A percentile compares a stretch with the other conserved stretches of the same genome.
These are phyloP conservation scores for Leccinum boreale DNA, from an alignment of 768 basidiomycete genomes.

Conservation along the genomic window DNA sequence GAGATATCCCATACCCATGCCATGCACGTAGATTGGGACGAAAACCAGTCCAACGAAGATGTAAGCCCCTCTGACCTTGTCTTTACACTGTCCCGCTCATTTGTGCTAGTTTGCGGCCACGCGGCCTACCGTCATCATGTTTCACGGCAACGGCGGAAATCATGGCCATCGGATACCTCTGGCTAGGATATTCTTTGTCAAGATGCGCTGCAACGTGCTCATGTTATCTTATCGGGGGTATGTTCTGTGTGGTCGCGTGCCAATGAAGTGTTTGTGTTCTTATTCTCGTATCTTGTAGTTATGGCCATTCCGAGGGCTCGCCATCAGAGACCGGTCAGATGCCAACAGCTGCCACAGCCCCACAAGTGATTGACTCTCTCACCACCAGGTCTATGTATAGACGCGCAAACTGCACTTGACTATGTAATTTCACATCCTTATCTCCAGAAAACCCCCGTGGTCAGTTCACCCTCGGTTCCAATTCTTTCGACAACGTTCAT, in stretches of 20 bases:
- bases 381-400: conserved; percentile 65
- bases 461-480: conserved; percentile 32
- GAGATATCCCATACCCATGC: conserved; percentile 38
- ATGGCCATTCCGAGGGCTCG: conserved; percentile 83
- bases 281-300: conserved; percentile 42
- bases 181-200: conserved; percentile 74
- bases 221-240: conserved; percentile 94
- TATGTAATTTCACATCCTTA: conserved; percentile 62
- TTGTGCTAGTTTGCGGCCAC: conserved; percentile 37
- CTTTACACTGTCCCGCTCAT: not conserved
- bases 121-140: conserved; percentile 88
- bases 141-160: conserved; percentile 89
- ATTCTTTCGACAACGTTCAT: not conserved
- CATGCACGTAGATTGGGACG: conserved; percentile 33
- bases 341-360: not conserved
- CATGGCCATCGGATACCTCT: conserved; percentile 89
- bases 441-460: conserved; percentile 65
- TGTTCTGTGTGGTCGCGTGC: conserved; percentile 18
- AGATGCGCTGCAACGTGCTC: conserved; percentile 89
- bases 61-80: conserved; percentile 30
- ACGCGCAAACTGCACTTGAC: conserved; percentile 82
- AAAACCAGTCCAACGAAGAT: conserved; percentile 55
- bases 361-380: not conserved
- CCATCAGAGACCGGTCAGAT: conserved; percentile 77
- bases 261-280: not conserved